Conservation (phyloP, 208 protist genomes). For the Leishmania major region DNA sequence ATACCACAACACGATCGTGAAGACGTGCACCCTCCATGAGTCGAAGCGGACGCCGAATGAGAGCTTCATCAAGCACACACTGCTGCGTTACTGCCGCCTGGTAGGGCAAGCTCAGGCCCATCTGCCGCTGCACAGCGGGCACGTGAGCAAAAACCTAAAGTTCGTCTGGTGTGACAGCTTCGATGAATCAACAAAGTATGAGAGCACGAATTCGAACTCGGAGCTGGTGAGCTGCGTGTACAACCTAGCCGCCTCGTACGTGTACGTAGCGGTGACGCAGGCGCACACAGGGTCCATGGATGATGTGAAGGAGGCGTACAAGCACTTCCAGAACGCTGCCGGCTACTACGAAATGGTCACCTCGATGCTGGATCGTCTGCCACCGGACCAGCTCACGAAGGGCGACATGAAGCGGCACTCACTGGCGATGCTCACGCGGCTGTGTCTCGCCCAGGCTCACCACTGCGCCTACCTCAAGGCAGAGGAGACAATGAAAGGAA, state of each 20-base stretch:
- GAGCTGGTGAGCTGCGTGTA: conserved; percentile 84
- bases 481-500: conserved; percentile 67
- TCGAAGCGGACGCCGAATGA: conserved; percentile 54
- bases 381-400: conserved; percentile 60
- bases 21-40: conserved; percentile 56
- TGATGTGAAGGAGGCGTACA: conserved; percentile 70
- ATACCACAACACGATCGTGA: conserved; percentile 70
- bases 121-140: conserved; percentile 59
- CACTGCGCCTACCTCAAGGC: conserved; percentile 86
- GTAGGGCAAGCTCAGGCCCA: conserved; percentile 81
- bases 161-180: conserved; percentile 83
- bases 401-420: conserved; percentile 70
- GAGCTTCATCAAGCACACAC: conserved; percentile 66
- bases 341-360: conserved; percentile 82
- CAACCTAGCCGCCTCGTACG: conserved; percentile 83
- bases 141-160: conserved; percentile 55
- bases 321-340: conserved; percentile 76
- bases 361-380: conserved; percentile 54
- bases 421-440: conserved; percentile 47
- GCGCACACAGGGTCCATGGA: conserved; percentile 47
- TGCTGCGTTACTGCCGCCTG: conserved; percentile 71
- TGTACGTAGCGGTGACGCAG: conserved; percentile 47
- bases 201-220: conserved; percentile 64
- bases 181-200: conserved; percentile 59
- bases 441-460: conserved; percentile 74